Evolutionary conservation across 331 rosid genomes (phyloP), one percentile per base, ranked within the genome.

Genomic region (Quercus phellos): DNA sequence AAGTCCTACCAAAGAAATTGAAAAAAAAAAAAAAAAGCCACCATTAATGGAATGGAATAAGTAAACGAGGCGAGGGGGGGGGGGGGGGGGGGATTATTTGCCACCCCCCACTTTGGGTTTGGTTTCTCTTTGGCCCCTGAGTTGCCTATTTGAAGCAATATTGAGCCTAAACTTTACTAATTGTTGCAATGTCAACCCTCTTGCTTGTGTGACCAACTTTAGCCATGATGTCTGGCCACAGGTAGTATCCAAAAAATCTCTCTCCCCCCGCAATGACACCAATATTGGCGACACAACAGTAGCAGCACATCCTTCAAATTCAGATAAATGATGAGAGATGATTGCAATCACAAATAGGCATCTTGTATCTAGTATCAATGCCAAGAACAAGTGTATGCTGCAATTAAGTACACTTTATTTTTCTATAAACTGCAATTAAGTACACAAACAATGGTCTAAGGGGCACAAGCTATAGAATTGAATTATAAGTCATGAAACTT

Each of bases 1-100:
- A 89, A 78, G 76, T 88, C 93, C 98, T 94, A 83, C 21, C 73
- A 72, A 86, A 68, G 26, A 69, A 54, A 74, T 54, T 46, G 16
- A 46, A 55, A 16, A 4, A 13, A 46, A 24, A 24, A 24, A 24
- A 19, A 32, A 54, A 38, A 6, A 8, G 12, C 3, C 55, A 43
- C 63, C 7, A 68, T 32, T 24, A 11, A 2, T 56, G 63, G 6
- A 34, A 55, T 10, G 19, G 10, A 76, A 46, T 42, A 32, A 72
- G 63, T 27, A 66, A 26, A 72, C 35, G 9, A 35, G 27, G 6
- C 4, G n/a, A 3, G 43, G 16, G 74, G 19, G 5, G 64, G 50
- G 46, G 27, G 12, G 4, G 6, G 0, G 16, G 7, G 4, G 70
- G 5, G 0, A 43, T 7, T 64, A 29, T 64, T 29, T 16, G 46